A percentile compares a stretch with the other conserved stretches of the same genome.
Evolutionary conservation across 805 yeast species (phyloP).

Genomic region (Metschnikowia gelsemii): DNA sequence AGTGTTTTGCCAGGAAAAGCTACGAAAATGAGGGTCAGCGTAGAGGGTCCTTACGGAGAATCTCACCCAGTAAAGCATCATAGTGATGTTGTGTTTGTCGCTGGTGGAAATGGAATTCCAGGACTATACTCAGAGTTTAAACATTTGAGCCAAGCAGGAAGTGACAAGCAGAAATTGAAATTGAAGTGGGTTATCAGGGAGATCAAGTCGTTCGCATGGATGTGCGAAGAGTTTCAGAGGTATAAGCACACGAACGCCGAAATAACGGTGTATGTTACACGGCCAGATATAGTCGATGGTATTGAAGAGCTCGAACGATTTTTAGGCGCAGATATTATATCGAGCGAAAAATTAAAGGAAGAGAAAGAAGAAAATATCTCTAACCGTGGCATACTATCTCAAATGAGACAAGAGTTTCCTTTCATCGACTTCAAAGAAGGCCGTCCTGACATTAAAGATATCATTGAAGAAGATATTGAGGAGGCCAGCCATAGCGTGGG

Average conservation of each 20-base stretch:
- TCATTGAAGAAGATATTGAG: constrained; percentile 37
- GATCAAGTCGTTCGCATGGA: constrained; percentile 40
- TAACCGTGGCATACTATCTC: constrained; percentile 9
- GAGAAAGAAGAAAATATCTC: constrained; percentile 3
- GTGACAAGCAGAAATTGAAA: constrained; percentile 20
- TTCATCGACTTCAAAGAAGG: constrained; percentile 44
- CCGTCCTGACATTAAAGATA: constrained; percentile 38
- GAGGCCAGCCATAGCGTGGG: constrained; percentile 42
- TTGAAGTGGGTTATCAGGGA: constrained; percentile 43
- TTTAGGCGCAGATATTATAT: constrained; percentile 1
- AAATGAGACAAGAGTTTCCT: constrained; percentile 26
- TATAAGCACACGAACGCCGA: constrained; percentile 31
- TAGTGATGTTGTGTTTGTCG: constrained; percentile 55
- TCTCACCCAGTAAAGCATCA: constrained; percentile 48
- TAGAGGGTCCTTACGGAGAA: constrained; percentile 74
- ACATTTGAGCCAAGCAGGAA: constrained; percentile 23
- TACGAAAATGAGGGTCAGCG: constrained; percentile 29
- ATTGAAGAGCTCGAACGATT: constrained; percentile 16
- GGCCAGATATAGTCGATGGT: constrained; percentile 7
- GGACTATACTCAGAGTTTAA: constrained; percentile 47
- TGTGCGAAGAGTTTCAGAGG: constrained; percentile 37
- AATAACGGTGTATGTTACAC: constrained; percentile 37
- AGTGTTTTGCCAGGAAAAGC: constrained; percentile 29
- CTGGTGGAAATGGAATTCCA: constrained; percentile 78
- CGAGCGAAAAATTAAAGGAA: constrained; percentile 3